Percentiles rank a stretch among this genome's conserved stretches.
Conservation (phyloP, 148 eudicot genomes). For the Fallopia convolvulus region DNA sequence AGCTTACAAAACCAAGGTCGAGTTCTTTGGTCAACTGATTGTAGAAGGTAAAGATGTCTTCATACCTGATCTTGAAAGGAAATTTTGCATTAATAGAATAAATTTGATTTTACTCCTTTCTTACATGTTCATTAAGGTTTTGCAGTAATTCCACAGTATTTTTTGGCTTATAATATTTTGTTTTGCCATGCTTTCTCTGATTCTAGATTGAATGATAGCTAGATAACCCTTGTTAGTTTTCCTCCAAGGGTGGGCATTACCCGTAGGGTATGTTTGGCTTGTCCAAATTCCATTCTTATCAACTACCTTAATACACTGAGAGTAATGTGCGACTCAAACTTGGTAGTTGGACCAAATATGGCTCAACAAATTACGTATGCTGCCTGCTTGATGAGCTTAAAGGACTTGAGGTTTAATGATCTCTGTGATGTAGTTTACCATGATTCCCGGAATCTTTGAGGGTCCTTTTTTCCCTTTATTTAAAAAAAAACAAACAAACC, state of each 20-base stretch:
- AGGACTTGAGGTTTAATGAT: background rate
- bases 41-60: constrained; percentile 60
- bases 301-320: background rate
- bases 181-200: background rate
- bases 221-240: background rate
- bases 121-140: background rate
- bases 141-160: background rate
- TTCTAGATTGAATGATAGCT: background rate
- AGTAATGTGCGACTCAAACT: background rate
- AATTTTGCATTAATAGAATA: background rate
- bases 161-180: background rate
- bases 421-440: background rate
- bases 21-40: constrained; percentile 84
- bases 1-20: constrained; percentile 93
- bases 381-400: background rate
- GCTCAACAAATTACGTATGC: background rate
- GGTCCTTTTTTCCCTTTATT: background rate
- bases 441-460: background rate
- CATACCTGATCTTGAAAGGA: background rate
- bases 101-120: background rate
- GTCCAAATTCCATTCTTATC: background rate
- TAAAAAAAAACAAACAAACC: background rate
- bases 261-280: background rate
- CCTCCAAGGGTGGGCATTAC: background rate
- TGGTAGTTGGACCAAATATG: background rate